These are phyloP conservation scores for Hsuehochloa calcarea DNA, from an alignment of 176 grass and related monocot genomes.

Conservation along the genomic window DNA sequence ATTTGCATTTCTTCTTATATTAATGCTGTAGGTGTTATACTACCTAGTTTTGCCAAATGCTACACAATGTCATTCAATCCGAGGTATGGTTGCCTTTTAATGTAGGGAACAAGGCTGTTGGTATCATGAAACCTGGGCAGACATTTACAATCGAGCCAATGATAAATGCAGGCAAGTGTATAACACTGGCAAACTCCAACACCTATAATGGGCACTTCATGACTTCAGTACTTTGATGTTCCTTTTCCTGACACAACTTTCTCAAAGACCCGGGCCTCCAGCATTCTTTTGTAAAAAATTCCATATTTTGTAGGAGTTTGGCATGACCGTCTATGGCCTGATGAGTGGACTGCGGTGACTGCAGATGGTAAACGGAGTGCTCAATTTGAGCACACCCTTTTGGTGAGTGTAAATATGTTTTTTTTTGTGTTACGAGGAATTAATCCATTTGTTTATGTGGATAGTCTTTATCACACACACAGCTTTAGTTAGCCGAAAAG, in stretches of 20 bases:
- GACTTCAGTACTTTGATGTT: background rate
- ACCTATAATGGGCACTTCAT: background rate
- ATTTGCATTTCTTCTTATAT: slow-evolving; percentile 30
- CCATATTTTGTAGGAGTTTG: slow-evolving; percentile 66
- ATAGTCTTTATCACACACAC: background rate
- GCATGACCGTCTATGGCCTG: slow-evolving; percentile 88
- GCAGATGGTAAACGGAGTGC: slow-evolving; percentile 96
- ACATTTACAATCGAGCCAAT: slow-evolving; percentile 98
- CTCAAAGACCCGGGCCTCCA: background rate
- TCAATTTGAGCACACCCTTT: slow-evolving; percentile 96
- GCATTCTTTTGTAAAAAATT: slow-evolving; percentile 22
- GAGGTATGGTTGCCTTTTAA: slow-evolving; percentile 24
- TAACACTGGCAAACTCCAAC: slow-evolving; percentile 8
- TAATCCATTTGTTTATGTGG: background rate
- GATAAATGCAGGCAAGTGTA: slow-evolving; percentile 82
- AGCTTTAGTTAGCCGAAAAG: background rate
- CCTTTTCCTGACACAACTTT: background rate
- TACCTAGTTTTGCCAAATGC: background rate
- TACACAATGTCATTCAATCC: slow-evolving; percentile 7
- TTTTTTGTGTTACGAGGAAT: background rate
- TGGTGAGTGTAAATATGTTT: slow-evolving; percentile 60
- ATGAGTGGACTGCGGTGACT: slow-evolving; percentile 91
- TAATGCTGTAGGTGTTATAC: background rate
- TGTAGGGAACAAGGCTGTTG: slow-evolving; percentile 96
- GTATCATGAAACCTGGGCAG: slow-evolving; percentile 98